Evolutionary conservation across 495 filamentous ascomycete genomes (phyloP), one percentile per base, ranked within the genome.

Genomic region (Corynascus novoguineensis): DNA sequence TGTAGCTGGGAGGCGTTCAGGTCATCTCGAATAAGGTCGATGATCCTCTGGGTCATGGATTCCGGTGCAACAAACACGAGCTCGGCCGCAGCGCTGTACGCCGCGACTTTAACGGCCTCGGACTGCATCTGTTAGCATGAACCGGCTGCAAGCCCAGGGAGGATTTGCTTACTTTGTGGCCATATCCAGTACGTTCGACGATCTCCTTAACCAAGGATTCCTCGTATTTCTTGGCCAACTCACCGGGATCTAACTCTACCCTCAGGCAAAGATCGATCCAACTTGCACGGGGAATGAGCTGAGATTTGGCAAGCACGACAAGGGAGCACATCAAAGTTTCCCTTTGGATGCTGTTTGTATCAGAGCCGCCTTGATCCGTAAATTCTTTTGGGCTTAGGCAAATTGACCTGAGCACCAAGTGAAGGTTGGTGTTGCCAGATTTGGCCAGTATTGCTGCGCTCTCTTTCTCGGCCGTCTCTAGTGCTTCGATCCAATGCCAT

Each of bases 51-150:
- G 14, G 87, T 86, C 71, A 96, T 86, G 14, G 75, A 72, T 42
- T 92, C 89, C 2, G 93, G 93, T 5, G 92, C 88, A 24, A 98
- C 89, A 59, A 98, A 98, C 5, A 89, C 91, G 49, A 98, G 76
- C 55, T 97, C 95, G 35, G 90, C 90, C 4, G 89, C 86, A 2
- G 91, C 87, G 53, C 77, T 81, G 67, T 83, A 90, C 12, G 92
- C 86, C 27, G 95, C 93, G 12, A 73, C 67, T 51, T 81, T 80
- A 53, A 92, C 75, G 17, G 57, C 55, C 4, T 63, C 67, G 7
- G 73, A 74, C 65, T 71, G 19, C 27, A 48, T 78, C 58, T 63
- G 60, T 74, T 60, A 62, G 57, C 32, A 4, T 28, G 58, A 21
- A 14, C 19, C 10, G 17, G 15, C 8, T 24, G 2, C 2, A 5